Percentiles rank a stretch among this genome's conserved stretches.
phyloP scores from a whole-genome alignment of 176 grass and related monocot genomes.

The Raddia guianensis region DNA sequence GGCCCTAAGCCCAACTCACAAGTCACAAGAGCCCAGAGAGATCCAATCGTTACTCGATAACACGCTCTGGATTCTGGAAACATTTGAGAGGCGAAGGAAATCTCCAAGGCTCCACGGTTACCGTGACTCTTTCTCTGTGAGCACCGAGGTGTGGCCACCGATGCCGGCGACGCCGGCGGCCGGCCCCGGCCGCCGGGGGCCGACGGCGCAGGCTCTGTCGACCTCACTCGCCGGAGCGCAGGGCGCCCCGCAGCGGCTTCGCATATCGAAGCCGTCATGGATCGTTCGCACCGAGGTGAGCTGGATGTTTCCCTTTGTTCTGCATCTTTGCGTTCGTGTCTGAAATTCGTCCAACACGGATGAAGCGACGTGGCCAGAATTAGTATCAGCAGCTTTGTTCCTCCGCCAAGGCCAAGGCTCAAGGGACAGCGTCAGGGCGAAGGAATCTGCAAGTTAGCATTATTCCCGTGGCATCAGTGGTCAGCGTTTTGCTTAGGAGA shows the following conservation, averaged over 20 bases:
- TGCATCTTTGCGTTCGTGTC: background rate
- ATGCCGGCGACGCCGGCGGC: constrained; percentile 35
- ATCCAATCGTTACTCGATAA: constrained; percentile 26
- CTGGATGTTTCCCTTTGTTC: background rate
- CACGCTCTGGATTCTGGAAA: background rate
- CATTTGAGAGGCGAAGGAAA: background rate
- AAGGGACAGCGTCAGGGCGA: background rate
- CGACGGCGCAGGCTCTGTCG: constrained; percentile 11
- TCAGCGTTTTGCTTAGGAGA: background rate
- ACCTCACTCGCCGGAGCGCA: constrained; percentile 33
- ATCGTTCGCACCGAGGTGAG: constrained; percentile 72
- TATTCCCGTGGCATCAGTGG: background rate
- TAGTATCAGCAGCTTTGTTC: background rate
- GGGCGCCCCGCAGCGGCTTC: constrained; percentile 13
- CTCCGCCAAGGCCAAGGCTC: no score
- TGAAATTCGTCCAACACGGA: constrained; percentile 41
- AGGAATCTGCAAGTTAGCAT: background rate
- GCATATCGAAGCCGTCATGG: constrained; percentile 54
- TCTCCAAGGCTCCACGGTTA: background rate
- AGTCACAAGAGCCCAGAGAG: background rate
- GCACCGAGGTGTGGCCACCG: background rate
- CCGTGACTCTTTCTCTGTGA: background rate
- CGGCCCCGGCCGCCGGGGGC: constrained; percentile 21
- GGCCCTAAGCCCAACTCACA: background rate
- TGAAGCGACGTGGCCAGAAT: background rate